Conservation (phyloP, 352 stramenopile species). For the Aphanomyces invadans region DNA sequence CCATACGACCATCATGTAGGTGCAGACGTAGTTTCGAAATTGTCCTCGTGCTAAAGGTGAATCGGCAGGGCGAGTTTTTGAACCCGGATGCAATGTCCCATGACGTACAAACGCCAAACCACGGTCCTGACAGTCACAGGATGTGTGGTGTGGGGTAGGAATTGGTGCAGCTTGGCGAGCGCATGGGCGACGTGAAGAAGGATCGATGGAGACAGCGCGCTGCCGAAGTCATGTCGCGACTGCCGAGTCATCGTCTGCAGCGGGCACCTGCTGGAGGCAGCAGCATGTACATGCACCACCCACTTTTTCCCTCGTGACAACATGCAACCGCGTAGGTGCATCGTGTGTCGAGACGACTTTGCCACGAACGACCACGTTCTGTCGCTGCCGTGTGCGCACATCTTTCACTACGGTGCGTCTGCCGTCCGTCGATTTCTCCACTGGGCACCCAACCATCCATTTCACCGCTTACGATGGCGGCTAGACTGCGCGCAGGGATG, state of each 20-base stretch:
- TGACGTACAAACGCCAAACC: neutral
- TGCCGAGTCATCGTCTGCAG: neutral
- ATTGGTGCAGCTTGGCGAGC: constrained; percentile 3
- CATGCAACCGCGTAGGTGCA: constrained; percentile 5
- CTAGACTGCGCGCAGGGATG: constrained; percentile 11
- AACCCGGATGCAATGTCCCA: constrained; percentile 3
- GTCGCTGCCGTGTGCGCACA: constrained; percentile 12
- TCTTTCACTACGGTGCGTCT: constrained; percentile 11
- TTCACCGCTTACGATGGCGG: too few species aligned
- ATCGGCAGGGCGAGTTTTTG: neutral
- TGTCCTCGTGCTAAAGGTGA: neutral
- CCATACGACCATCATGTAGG: too few species aligned
- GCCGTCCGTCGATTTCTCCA: neutral
- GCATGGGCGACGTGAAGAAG: constrained; percentile 14
- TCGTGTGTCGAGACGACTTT: constrained; percentile 4
- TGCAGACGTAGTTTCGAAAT: too few species aligned
- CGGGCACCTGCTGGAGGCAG: neutral
- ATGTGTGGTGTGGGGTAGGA: neutral
- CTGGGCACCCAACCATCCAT: too few species aligned
- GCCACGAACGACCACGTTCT: neutral
- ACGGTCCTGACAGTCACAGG: neutral
- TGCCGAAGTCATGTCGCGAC: neutral
- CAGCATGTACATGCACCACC: neutral
- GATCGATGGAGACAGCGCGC: neutral
- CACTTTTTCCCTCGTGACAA: neutral